Evolutionary conservation across 108 stramenopile genomes (phyloP).

Genomic region (Nannochloropsis oceanica): DNA sequence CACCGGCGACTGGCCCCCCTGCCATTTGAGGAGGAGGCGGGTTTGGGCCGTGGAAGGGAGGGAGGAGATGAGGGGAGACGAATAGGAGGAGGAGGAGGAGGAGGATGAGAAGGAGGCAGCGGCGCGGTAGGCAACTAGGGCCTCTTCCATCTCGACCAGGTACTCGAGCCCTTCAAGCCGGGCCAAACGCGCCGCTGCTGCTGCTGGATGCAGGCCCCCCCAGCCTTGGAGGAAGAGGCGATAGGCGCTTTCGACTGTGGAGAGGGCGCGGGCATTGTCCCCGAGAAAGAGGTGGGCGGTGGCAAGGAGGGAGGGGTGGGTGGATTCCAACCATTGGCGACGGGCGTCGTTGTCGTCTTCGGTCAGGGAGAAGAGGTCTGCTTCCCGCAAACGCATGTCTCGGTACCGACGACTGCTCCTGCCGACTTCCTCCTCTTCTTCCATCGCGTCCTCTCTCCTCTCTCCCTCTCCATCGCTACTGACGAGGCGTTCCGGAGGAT

Average conservation of each 20-base stretch:
- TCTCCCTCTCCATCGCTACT: background rate
- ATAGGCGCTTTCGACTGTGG: background rate
- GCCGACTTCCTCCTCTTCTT: too few species aligned
- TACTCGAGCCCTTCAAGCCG: conserved; percentile 25
- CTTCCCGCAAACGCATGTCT: background rate
- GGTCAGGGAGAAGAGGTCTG: background rate
- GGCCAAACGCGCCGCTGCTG: conserved; percentile 20
- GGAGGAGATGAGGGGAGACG: background rate
- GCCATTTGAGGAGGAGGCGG: background rate
- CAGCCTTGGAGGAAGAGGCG: conserved; percentile 21
- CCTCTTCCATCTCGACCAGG: background rate
- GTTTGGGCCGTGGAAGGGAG: background rate
- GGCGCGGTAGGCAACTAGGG: background rate
- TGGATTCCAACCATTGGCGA: background rate
- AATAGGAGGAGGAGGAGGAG: background rate
- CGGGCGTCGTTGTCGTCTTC: background rate
- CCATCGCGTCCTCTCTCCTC: background rate
- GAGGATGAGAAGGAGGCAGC: background rate
- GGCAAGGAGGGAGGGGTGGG: background rate
- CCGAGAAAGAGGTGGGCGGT: background rate
- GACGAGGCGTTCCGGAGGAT: background rate
- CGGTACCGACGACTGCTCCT: too few species aligned
- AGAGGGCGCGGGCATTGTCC: background rate
- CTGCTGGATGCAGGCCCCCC: conserved; percentile 25
- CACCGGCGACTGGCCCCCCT: background rate